These are phyloP conservation scores for Dillenia suffruticosa DNA, from an alignment of 164 flowering plant genomes.

Conservation along the genomic window DNA sequence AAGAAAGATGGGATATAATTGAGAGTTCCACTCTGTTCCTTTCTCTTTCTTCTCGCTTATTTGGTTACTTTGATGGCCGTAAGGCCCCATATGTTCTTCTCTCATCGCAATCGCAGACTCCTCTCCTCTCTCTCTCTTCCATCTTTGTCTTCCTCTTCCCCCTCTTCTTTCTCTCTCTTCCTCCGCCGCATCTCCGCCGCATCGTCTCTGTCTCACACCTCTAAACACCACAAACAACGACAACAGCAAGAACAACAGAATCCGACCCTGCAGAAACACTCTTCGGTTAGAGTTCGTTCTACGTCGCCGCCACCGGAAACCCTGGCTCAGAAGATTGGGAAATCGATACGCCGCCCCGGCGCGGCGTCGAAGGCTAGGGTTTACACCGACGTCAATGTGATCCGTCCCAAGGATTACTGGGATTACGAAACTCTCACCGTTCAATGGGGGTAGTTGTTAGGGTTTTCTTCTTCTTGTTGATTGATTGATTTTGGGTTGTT, in stretches of 20 bases:
- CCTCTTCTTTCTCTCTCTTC: not conserved
- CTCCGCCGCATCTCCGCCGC: not conserved
- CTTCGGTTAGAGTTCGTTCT: too few species aligned
- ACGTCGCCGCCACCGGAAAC: slow-evolving; percentile 30
- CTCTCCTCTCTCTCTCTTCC: slow-evolving; percentile 10
- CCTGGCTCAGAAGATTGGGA: slow-evolving; percentile 92
- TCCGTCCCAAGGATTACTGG: slow-evolving; percentile 94
- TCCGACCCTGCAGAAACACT: slow-evolving; percentile 8
- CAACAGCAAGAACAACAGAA: slow-evolving; percentile 3
- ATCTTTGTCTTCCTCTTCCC: slow-evolving; percentile 9
- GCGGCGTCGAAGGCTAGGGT: slow-evolving; percentile 94
- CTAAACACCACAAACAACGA: slow-evolving; percentile 13
- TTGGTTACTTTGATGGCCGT: slow-evolving; percentile 50
- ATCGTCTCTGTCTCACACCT: slow-evolving; percentile 13
- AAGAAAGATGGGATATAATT: too few species aligned
- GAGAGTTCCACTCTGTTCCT: too few species aligned
- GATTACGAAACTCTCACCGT: slow-evolving; percentile 91
- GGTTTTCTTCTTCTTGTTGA: not conserved
- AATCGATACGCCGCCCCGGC: slow-evolving; percentile 80
- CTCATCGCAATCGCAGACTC: slow-evolving; percentile 9
- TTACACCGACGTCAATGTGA: slow-evolving; percentile 74
- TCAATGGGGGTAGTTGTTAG: slow-evolving; percentile 74
- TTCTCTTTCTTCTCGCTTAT: too few species aligned
- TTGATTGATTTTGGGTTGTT: not conserved
- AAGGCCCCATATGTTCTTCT: slow-evolving; percentile 44